phyloP scores from a whole-genome alignment of 768 basidiomycete genomes.

The Psilocybe azurescens region DNA sequence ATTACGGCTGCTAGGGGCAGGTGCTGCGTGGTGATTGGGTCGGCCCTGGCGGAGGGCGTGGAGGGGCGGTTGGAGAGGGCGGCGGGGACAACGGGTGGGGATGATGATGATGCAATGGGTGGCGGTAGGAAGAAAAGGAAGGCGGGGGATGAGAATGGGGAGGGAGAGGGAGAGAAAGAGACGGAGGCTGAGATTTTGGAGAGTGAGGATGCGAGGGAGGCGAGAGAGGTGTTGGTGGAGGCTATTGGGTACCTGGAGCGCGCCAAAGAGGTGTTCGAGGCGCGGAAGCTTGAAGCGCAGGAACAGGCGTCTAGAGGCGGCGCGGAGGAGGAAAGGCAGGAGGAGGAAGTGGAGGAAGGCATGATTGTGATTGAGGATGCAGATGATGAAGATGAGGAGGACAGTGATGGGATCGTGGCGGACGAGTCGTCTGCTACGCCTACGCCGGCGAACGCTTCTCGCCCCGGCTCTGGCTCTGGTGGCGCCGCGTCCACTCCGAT shows the following conservation, averaged over 20 bases:
- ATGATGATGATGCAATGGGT: background rate
- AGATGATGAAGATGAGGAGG: constrained; percentile 2
- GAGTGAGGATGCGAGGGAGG: constrained; percentile 59
- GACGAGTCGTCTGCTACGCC: background rate
- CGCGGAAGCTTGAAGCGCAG: constrained; percentile 13
- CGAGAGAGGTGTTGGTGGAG: constrained; percentile 52
- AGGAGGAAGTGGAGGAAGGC: constrained; percentile 16
- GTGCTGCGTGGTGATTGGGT: constrained; percentile 55
- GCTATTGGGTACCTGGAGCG: constrained; percentile 50
- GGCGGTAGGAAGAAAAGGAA: constrained; percentile 42
- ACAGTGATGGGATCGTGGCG: constrained; percentile 7
- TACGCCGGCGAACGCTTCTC: background rate
- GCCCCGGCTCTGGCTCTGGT: no score
- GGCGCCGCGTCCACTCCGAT: background rate
- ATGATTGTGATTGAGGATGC: constrained; percentile 9
- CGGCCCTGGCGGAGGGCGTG: constrained; percentile 57
- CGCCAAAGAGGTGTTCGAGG: constrained; percentile 34
- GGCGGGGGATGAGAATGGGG: constrained; percentile 37
- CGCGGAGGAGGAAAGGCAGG: constrained; percentile 9
- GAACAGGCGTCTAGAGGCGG: constrained; percentile 1
- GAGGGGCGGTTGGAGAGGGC: constrained; percentile 53
- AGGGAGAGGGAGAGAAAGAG: background rate
- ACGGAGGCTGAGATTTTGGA: constrained; percentile 35
- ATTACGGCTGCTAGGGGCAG: constrained; percentile 54
- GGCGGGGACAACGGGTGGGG: background rate